These are phyloP conservation scores for Colletotrichum sojae DNA, from an alignment of 2,329 filamentous ascomycete species.

Conservation along the genomic window DNA sequence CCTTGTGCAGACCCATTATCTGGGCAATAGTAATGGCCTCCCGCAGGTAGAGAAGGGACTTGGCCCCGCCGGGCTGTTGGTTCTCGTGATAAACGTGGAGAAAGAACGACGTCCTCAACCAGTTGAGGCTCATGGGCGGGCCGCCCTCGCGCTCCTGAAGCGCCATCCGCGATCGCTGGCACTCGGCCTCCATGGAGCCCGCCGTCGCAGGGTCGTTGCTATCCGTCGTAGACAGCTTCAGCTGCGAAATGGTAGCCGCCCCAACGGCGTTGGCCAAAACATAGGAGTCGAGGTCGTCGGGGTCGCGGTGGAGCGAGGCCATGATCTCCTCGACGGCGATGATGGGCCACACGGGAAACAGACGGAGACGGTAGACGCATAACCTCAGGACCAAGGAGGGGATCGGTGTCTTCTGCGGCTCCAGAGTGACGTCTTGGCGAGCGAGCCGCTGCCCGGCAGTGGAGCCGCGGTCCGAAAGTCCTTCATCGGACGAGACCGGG, in stretches of 20 bases:
- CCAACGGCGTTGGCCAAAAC: slow-evolving; percentile 61
- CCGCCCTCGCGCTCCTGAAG: slow-evolving; percentile 47
- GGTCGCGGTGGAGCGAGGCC: slow-evolving; percentile 51
- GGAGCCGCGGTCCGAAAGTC: slow-evolving; percentile 22
- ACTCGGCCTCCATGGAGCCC: slow-evolving; percentile 53
- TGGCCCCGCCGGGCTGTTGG: slow-evolving; percentile 58
- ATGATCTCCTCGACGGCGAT: slow-evolving; percentile 61
- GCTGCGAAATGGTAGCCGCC: slow-evolving; percentile 63
- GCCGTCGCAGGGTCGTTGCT: slow-evolving; percentile 50
- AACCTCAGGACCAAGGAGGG: slow-evolving; percentile 47
- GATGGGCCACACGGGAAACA: slow-evolving; percentile 68
- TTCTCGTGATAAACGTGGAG: slow-evolving; percentile 68
- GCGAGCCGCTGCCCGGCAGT: slow-evolving; percentile 5
- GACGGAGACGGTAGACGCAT: slow-evolving; percentile 62
- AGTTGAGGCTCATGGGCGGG: slow-evolving; percentile 53
- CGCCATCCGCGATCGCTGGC: slow-evolving; percentile 47
- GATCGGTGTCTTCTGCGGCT: slow-evolving; percentile 34
- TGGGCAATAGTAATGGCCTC: slow-evolving; percentile 68
- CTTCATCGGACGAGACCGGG: slow-evolving; percentile 30
- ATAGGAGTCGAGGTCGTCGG: slow-evolving; percentile 52
- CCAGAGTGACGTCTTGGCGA: slow-evolving; percentile 19
- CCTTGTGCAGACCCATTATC: slow-evolving; percentile 62
- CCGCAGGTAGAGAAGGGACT: slow-evolving; percentile 63
- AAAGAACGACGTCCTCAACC: slow-evolving; percentile 64
- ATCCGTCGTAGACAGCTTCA: slow-evolving; percentile 56